Base-by-base conservation (phyloP, 768 basidiomycete genomes). In the Pholiota molesta region DNA sequence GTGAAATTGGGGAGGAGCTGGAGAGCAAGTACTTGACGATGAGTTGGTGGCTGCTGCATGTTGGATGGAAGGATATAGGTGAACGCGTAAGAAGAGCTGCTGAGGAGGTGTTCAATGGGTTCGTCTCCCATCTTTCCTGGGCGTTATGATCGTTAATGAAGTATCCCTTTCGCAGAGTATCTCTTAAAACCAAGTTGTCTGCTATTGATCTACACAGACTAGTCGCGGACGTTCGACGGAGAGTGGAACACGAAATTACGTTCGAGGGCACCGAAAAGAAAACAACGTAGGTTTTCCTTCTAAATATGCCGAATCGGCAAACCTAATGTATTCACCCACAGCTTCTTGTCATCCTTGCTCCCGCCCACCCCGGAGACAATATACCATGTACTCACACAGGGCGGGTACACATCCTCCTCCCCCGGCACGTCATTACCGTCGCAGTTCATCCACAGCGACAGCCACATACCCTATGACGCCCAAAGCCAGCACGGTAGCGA, bases 1-100 rank as follows among this genome's bases (percentile, higher is more conserved):
- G 64, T 6, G 68, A 65, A n/a, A 75, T 88, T 7, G 78, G 73
- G 35, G 88, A 90, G 37, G 90, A 90, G 57, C 85, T 87, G 5
- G 94, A 96, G 73, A 79, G 85, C 62, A 86, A 88, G 69, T 98
- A 87, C 70, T 77, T 97, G 54, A 94, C 91, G 0, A 83, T 96
- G 67, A 92, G 88, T 40, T 98, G 95, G 94, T 97, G 95, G 94
- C 79, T 97, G 10, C 69, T 97, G 59, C 89, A 97, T 70, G 90
- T 94, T 3, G 95, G 96, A 0, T 97, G 95, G 95, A 91, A 89
- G 66, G 89, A 90, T 61, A 82, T 98, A 0, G 87, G 85, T 0
- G 86, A 87, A 65, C 78, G 92, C 40, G 91, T 95, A 0, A 76
- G 88, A 66, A 75, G 82, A 35, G 90, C 85, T 0, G 93, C 95